Evolutionary conservation across 768 basidiomycete species (phyloP).

Genomic region (Trametes punicea): DNA sequence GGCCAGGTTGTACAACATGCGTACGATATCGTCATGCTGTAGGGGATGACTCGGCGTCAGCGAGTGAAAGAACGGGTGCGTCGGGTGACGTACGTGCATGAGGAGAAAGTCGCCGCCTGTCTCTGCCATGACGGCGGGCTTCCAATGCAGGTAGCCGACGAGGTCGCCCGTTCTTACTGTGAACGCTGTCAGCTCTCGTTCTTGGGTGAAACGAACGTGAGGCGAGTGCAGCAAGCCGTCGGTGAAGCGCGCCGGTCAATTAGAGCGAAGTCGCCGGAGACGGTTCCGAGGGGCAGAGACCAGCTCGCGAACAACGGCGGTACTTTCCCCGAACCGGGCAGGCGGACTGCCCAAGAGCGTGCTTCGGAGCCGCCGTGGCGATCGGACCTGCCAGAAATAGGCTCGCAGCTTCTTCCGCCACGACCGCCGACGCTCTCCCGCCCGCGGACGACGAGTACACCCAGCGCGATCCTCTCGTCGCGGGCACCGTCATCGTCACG

Average conservation of each 20-base stretch:
- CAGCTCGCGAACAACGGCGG: too few relatives aligned
- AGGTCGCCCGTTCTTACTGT: conserved; percentile 44
- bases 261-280: conserved; percentile 5
- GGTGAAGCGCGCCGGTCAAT: conserved; percentile 1
- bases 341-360: not conserved
- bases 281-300: not conserved
- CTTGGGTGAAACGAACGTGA: not conserved
- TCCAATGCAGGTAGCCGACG: conserved; percentile 46
- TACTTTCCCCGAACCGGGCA: too few relatives aligned
- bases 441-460: not conserved
- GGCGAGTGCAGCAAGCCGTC: not conserved
- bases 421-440: not conserved
- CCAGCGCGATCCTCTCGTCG: not conserved
- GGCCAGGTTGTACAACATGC: conserved; percentile 46
- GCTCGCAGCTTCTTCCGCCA: not conserved
- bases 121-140: conserved; percentile 45
- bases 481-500: not conserved
- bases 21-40: conserved; percentile 53
- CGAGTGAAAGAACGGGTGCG: too few relatives aligned
- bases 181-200: not conserved
- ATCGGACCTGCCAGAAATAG: not conserved
- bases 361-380: not conserved
- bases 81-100: conserved; percentile 39
- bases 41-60: not conserved
- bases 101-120: conserved; percentile 48